Evolutionary conservation across 1,284 basidiomycete species (phyloP).

Genomic region (Entoloma clypeatum): DNA sequence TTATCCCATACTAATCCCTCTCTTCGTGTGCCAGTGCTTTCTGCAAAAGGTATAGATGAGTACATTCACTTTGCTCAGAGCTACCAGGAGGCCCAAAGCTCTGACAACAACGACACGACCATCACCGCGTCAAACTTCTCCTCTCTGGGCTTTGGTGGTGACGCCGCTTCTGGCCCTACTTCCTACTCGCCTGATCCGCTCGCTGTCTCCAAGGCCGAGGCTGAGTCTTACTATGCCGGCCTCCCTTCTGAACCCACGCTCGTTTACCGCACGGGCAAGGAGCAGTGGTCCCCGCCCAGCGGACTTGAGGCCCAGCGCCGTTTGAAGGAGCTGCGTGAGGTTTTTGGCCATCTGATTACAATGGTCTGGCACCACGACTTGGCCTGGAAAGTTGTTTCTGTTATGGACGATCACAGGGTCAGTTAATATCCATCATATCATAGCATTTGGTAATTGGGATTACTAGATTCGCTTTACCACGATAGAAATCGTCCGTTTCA

Average conservation of each 20-base stretch:
- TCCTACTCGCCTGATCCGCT: conserved; percentile 21
- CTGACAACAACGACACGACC: conserved; percentile 12
- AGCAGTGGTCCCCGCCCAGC: conserved; percentile 21
- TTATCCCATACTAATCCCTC: conserved; percentile 25
- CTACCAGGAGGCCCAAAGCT: conserved; percentile 17
- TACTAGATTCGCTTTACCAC: conserved; percentile 22
- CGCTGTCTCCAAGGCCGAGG: conserved; percentile 24
- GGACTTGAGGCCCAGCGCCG: conserved; percentile 23
- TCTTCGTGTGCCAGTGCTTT: conserved; percentile 24
- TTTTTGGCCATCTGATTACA: conserved; percentile 16
- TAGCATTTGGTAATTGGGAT: conserved; percentile 22
- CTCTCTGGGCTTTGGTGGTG: conserved; percentile 20
- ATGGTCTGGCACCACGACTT: conserved; percentile 22
- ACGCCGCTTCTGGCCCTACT: conserved; percentile 21
- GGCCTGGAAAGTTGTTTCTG: conserved; percentile 20
- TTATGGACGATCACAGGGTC: conserved; percentile 21
- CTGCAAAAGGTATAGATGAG: conserved; percentile 11
- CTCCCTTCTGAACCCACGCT: conserved; percentile 20
- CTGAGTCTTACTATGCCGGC: conserved; percentile 24
- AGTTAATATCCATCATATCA: conserved; percentile 20
- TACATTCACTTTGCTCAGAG: conserved; percentile 10
- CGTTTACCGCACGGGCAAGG: conserved; percentile 23
- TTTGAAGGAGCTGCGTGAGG: conserved; percentile 24
- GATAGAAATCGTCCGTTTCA: conserved; percentile 23
- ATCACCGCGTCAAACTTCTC: too few species aligned